Base-by-base conservation (phyloP, 2,329 filamentous ascomycete genomes). In the Colletotrichum melonis region DNA sequence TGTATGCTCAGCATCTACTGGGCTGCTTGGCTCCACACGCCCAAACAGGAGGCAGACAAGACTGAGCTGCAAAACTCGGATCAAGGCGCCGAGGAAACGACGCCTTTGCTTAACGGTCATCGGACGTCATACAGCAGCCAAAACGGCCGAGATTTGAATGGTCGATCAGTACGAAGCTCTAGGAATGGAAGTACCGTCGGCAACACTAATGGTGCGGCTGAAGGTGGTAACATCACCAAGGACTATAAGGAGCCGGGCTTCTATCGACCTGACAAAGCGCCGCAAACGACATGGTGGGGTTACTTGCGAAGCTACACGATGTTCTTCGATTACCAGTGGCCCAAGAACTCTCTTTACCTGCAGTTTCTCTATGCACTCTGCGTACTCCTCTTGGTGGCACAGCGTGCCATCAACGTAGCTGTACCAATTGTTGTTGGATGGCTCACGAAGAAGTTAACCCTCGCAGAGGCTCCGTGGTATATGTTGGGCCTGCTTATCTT, bases 271-370 rank as follows among this genome's bases (percentile, higher is more conserved):
- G 93, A 93, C 49, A 96, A 94, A 76, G 90, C 95, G 9, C 95
- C 95, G 3, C 93, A 94, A 77, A 95, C 94, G 77, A 97, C 92
- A 65, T 99, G 97, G 97, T 97, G 94, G 91, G 95, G 98, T 80
- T 99, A 99, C 81, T 86, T 98, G 74, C 92, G 93, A 75, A 95
- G 96, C 58, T 99, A 98, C 82, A 94, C 93, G 14, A 87, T 98
- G 64, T 98, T 99, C 84, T 97, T 98, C 81, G 96, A 95, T 0
- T 99, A 98, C 80, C 90, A 98, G 72, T 99, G 97, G 97, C 97
- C 97, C 0, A 93, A 92, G 78, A 96, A 96, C 79, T 92, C 94
- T 49, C 56, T 80, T 5, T 89, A 87, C 75, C 87, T 99, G 68
- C 93, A 98, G 84, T 76, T 95, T 28, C 89, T 95, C 67, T 95